Base-by-base conservation (phyloP, 202 grass and related monocot genomes). In the Hordeum pubiflorum region DNA sequence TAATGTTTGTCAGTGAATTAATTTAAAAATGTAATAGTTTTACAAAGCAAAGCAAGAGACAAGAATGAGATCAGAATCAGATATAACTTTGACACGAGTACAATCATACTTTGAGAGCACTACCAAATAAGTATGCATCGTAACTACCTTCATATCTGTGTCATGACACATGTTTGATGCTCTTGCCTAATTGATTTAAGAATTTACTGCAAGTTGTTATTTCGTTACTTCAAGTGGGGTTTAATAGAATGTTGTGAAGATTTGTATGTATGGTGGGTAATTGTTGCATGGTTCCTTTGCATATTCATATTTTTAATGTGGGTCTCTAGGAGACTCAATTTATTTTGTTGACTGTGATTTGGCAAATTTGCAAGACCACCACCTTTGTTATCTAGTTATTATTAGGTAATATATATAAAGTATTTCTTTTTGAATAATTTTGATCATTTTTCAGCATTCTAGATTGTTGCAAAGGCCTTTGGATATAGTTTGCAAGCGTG, bases 401-500 rank as follows among this genome's bases (percentile, higher is more conserved):
- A 50, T 26, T 46, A 59, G 11, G 36, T 75, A 21, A 61, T 74
- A 22, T 36, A 44, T n/a, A 20, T n/a, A 17, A 27, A 50, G 2
- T 50, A 72, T 86, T 74, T 67, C 22, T 83, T 71, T 7, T 68
- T 79, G 14, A 87, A 68, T 69, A 58, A 74, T 13, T 41, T 79
- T 79, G 23, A 17, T 69, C 40, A 61, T 75, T 83, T 75, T 89
- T 79, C 88, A 97, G 95, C 95, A 98, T 85, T 98, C 80, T 37
- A 91, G 76, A 84, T 86, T 98, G 74, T 77, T 93, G 57, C 88
- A 93, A 79, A 94, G 86, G 74, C 92, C 95, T 82, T 82, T 93
- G 73, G 90, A 94, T 86, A 79, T 98, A 82, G 79, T 93, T 52
- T 98, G 82, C 78, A 98, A 94, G 82, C 91, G 92, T 22, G 92